phyloP scores from a whole-genome alignment of 345 rosid species.

The Leavenworthia alabamica region DNA sequence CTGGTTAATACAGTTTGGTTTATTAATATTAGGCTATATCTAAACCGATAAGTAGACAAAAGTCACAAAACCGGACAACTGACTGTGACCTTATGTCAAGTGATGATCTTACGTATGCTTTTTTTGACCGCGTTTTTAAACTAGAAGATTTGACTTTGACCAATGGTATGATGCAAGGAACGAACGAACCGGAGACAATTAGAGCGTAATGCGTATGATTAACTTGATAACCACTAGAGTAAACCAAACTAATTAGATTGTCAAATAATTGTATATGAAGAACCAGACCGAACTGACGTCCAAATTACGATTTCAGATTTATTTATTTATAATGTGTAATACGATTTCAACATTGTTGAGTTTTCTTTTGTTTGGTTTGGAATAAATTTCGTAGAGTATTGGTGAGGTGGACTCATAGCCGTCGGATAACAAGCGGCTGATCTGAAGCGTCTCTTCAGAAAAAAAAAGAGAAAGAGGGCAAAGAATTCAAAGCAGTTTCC shows the following conservation, averaged over 20 bases:
- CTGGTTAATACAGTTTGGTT: not conserved
- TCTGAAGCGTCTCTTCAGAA: conserved; percentile 18
- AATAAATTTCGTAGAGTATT: not conserved
- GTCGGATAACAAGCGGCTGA: conserved; percentile 28
- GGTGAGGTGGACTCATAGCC: conserved; percentile 22
- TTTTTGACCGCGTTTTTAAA: not conserved
- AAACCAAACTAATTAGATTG: too few relatives aligned
- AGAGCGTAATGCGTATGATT: not conserved
- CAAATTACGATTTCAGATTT: not conserved
- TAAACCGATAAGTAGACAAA: not conserved
- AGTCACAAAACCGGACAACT: not conserved
- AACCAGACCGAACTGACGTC: not conserved
- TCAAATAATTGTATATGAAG: too few relatives aligned
- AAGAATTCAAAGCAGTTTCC: conserved; percentile 26
- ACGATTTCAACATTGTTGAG: not conserved
- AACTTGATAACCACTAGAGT: not conserved
- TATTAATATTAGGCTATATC: not conserved
- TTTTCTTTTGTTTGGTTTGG: not conserved
- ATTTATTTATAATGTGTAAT: not conserved
- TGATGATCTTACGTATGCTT: not conserved
- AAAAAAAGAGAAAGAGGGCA: not conserved
- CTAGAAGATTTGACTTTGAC: not conserved
- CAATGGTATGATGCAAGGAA: not conserved
- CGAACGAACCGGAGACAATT: not conserved
- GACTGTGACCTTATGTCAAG: not conserved